Evolutionary conservation across 1,284 basidiomycete genomes (phyloP).

Genomic region (Cutaneotrichosporon mucoides): DNA sequence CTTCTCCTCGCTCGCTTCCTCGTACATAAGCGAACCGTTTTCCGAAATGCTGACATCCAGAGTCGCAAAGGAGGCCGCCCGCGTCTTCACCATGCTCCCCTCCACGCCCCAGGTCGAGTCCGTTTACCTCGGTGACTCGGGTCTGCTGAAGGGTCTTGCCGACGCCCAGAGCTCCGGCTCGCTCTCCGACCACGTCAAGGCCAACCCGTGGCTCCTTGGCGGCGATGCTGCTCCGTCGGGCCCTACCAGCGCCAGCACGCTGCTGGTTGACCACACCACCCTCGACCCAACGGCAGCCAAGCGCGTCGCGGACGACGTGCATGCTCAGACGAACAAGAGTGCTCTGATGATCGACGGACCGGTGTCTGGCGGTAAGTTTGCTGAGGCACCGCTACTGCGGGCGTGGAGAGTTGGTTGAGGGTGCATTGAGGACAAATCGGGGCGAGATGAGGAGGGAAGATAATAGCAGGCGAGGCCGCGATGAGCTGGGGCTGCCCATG

Average conservation of each 20-base stretch:
- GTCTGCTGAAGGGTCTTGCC: conserved; percentile 45
- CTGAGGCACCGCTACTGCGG: no score
- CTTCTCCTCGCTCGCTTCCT: not conserved
- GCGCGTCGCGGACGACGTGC: conserved; percentile 32
- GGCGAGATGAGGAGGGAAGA: no score
- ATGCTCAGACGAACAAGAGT: conserved; percentile 24
- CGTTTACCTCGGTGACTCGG: conserved; percentile 45
- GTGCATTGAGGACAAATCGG: no score
- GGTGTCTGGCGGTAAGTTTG: conserved; percentile 43
- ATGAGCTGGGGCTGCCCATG: no score
- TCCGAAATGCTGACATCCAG: conserved; percentile 26
- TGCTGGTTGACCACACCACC: conserved; percentile 47
- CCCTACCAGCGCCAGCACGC: conserved; percentile 27
- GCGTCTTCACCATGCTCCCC: conserved; percentile 53
- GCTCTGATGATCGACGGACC: conserved; percentile 44
- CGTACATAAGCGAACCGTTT: no score
- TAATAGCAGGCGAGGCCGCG: no score
- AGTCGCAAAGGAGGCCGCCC: conserved; percentile 46
- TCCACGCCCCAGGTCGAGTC: conserved; percentile 50
- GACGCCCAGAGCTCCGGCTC: conserved; percentile 46
- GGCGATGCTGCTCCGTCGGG: not conserved
- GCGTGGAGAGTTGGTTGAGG: no score
- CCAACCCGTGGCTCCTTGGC: conserved; percentile 25
- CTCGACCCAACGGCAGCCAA: conserved; percentile 42
- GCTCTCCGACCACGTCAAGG: conserved; percentile 47